Evolutionary conservation across 352 stramenopile species (phyloP), one percentile per base, ranked within the genome.

Genomic region (Pythium periplocum): DNA sequence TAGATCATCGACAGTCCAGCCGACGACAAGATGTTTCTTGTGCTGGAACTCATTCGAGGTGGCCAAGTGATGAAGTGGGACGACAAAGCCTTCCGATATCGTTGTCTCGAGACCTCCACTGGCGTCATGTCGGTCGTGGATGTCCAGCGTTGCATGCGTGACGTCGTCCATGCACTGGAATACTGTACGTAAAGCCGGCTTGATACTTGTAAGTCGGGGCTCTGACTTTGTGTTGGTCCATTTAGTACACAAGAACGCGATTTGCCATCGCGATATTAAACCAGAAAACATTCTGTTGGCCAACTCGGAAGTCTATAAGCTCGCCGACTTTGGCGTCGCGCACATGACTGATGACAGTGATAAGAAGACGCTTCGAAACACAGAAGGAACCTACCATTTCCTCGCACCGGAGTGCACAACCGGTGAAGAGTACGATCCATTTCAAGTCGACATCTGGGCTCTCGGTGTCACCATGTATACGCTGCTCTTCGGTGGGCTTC

Each of bases 51-150:
- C 41, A 85, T 95, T 47, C 75, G 71, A 31, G 77, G 81, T 40
- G 86, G 86, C 1, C 79, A 92, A 35, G 71, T 93, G 41, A 93
- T 96, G 86, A 54, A 87, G 49, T 96, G 81, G 78, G 83, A 95
- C 55, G 69, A 90, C 39, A 80, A 88, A 39, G 48, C 62, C 5
- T 84, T 85, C 33, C 65, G 66, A 10, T 96, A 95, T 45, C 66
- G 61, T 6, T 67, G 61, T 9, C 48, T 45, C 11, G 60, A 62
- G 35, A 69, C 55, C 0, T 9, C 57, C 3, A 62, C 32, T 6
- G 74, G 66, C 6, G 57, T 79, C 4, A 42, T 85, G 8, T 47
- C 52, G 26, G 71, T 61, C n/a, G 57, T 68, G 32, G 53, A 68
- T n/a, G 79, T 74, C 17, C 78, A 76, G 32, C 57, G 66, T 6